Base-by-base conservation (phyloP, 768 basidiomycete genomes). In the Boletus rufocinnamomeus region DNA sequence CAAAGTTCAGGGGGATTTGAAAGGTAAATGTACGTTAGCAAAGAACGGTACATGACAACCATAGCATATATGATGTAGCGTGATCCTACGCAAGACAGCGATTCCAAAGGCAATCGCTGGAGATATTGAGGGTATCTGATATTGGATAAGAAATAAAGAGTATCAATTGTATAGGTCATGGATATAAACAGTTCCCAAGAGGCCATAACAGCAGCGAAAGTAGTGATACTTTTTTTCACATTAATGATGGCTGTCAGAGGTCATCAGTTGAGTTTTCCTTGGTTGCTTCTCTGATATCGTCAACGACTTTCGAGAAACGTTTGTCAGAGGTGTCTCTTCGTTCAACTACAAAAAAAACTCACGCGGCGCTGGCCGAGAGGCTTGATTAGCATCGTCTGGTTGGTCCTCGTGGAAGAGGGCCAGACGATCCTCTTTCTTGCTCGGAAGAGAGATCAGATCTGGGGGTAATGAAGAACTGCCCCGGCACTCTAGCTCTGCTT, bases 361-460 rank as follows among this genome's bases (percentile, higher is more conserved):
- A 58, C 58, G 8, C 23, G 14, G 34, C 2, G 30, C 21, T 13
- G 30, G 21, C 44, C 14, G 34, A n/a, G 46, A 49, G 14, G 5
- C 34, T 8, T 23, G 25, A 3, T 23, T 2, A 4, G 1, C 35
- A 14, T 40, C 30, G 16, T 52, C 37, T n/a, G 7, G 9, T 32
- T 32, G 17, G 9, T 57, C 57, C 19, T 60, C 50, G 10, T 19
- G 46, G 25, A 61, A 61, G 25, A 61, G 48, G 0, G 60, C 59
- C 30, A 50, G 25, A 19, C 48, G 48, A 2, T 49, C 60, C 35
- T 62, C 61, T 32, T 57, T 60, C 40, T 50, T 60, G n/a, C 21
- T 45, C 0, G 60, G 60, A 9, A 62, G 54, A 32, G 50, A 23
- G 3, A 0, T 14, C 25, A 63, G 4, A n/a, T n/a, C 9, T 1